Evolutionary conservation across 1,284 basidiomycete species (phyloP), one percentile per base, ranked within the genome.

Genomic region (Butyriboletus appendiculatus): DNA sequence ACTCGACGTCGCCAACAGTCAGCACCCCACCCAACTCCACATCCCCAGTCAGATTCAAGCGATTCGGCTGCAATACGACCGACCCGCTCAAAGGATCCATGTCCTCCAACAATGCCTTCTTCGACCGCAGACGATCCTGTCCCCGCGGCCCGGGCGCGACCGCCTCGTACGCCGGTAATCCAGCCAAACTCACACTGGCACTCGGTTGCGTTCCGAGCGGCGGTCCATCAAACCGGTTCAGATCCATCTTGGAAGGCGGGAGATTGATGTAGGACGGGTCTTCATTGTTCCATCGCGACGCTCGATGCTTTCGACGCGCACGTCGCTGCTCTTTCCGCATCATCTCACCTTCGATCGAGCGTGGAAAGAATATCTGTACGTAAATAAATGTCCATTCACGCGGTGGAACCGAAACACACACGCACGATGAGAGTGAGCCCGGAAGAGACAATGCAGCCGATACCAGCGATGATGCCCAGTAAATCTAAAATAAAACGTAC

Each of bases 321-420:
- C 67, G 73, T 1, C 65, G 64, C 11, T 75, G 74, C 47, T 84
- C 81, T n/a, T 73, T 75, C 4, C 70, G 67, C 1, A 76, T 73
- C 32, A 84, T 82, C 69, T 89, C 87, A 40, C 75, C 73, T 65
- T 86, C 80, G 48, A 84, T 76, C 3, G 84, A 86, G 24, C 88
- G 85, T 32, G 88, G 88, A 71, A 90, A 90, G 76, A 90, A 90
- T 30, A 90, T 87, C 86, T 88, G 28, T 38, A 8, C 1, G 14
- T 28, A 9, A 26, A 46, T 38, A 38, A n/a, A 40, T 14, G 33
- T 39, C 7, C 38, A 20, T 39, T 38, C 33, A 5, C 12, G 6
- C 3, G 8, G 3, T 26, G 11, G 10, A n/a, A 9, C 7, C 3
- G 24, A 33, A 38, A 7, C 4, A 32, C 4, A 32, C 37, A 76